Conservation (phyloP, 192 early-diverging fungal species). For the Gaertneriomyces sp. region DNA sequence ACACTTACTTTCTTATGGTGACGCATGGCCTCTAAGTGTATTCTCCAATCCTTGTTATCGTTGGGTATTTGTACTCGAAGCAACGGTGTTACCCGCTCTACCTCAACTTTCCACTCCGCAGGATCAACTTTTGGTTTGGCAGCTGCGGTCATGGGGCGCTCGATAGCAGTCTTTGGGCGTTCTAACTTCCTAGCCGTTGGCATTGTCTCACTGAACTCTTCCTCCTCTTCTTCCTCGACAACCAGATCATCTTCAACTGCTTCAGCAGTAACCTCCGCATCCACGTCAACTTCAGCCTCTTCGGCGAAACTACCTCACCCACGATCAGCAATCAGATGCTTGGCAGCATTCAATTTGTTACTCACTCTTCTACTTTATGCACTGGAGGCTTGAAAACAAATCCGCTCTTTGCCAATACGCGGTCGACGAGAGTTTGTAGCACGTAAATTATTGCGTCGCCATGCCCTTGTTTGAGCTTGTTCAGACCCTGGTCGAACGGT, state of each 20-base stretch:
- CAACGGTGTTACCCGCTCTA: constrained; percentile 54
- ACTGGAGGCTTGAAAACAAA: constrained; percentile 48
- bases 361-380: constrained; percentile 56
- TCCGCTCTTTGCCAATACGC: constrained; percentile 34
- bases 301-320: constrained; percentile 50
- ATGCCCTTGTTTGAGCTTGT: constrained; percentile 54
- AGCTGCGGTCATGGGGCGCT: not conserved
- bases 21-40: constrained; percentile 55
- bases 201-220: constrained; percentile 35
- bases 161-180: not conserved
- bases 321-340: not conserved
- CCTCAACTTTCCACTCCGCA: constrained; percentile 53
- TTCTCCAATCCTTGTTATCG: constrained; percentile 62
- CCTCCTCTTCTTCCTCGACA: constrained; percentile 49
- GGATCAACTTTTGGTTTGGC: constrained; percentile 45
- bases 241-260: constrained; percentile 46
- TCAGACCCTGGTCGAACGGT: constrained; percentile 50
- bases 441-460: constrained; percentile 50
- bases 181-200: constrained; percentile 18
- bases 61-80: constrained; percentile 52
- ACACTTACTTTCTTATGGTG: constrained; percentile 40
- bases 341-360: not conserved
- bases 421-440: constrained; percentile 43
- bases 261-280: constrained; percentile 60
- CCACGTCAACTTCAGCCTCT: constrained; percentile 60